Base-by-base conservation (phyloP, 2,329 filamentous ascomycete genomes). In the Dactylellina leptospora region DNA sequence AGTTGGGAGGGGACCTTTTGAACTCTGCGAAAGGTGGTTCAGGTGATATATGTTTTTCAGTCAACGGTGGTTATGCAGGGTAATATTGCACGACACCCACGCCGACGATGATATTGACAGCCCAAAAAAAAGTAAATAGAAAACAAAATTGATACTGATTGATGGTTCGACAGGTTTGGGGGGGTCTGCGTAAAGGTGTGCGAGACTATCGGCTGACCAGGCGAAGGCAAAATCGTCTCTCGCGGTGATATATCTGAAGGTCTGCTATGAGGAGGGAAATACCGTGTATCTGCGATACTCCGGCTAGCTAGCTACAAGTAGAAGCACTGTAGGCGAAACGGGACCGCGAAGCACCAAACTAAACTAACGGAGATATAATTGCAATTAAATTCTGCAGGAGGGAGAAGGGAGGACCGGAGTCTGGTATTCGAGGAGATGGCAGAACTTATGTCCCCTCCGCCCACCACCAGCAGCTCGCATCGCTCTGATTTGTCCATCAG, bases 141-240 rank as follows among this genome's bases (percentile, higher is more conserved):
- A 38, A 58, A 33, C n/a, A 47, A 58, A 33, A 58, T 36, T 40
- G 44, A 42, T 51, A 38, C 22, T 33, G 40, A n/a, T n/a, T 25
- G 18, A 33, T 28, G 27, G 36, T 48, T 16, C 22, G 30, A 40
- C 30, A 25, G 11, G 25, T 44, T 6, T 11, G 51, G 6, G 48
- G 20, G 10, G 25, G 3, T 6, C 18, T 50, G 18, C 27, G 23
- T 28, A 45, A 16, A 33, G 33, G 33, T 27, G 28, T 27, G 55
- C 33, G 63, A 59, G 48, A 58, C 30, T 50, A 53, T 56, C 50
- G 64, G 56, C 56, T 62, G 64, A 71, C 64, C 50, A 36, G 56
- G 42, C 36, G 63, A 55, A 61, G 56, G 64, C 55, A 56, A 69
- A 64, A 50, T 45, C 5, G 40, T 25, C 20, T 23, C 36, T n/a